Conservation (phyloP, 345 rosid genomes). For the Pistacia atlantica region DNA sequence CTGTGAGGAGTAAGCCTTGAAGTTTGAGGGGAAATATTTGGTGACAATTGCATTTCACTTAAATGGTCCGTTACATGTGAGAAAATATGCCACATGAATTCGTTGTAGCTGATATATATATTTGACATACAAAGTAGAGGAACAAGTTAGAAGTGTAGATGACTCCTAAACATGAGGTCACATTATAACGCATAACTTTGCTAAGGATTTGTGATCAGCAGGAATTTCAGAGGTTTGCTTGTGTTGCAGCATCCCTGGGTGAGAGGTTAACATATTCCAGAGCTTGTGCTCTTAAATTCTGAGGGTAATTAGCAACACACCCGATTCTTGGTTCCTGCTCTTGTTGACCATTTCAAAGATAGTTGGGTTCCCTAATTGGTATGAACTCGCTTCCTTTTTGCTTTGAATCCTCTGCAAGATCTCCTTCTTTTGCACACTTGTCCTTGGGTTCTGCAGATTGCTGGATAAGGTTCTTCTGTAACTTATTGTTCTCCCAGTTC, state of each 20-base stretch:
- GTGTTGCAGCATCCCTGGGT: slow-evolving; percentile 23
- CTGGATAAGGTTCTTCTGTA: slow-evolving; percentile 14
- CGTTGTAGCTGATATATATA: slow-evolving; percentile 6
- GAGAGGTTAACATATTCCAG: slow-evolving; percentile 54
- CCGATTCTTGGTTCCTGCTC: slow-evolving; percentile 52
- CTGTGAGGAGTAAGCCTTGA: slow-evolving; percentile 17
- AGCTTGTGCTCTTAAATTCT: slow-evolving; percentile 46
- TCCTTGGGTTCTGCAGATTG: slow-evolving; percentile 14
- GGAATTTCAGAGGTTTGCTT: neutral
- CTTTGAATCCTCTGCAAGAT: slow-evolving; percentile 36
- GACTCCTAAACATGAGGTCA: slow-evolving; percentile 9
- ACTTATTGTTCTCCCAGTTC: slow-evolving; percentile 17
- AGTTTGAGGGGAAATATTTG: neutral
- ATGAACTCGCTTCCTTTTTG: slow-evolving; percentile 35
- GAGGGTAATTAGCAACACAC: slow-evolving; percentile 49
- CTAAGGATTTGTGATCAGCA: neutral
- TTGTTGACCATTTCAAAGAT: slow-evolving; percentile 53
- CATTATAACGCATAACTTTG: neutral
- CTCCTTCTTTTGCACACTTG: slow-evolving; percentile 18
- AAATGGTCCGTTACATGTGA: neutral
- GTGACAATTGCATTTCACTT: neutral
- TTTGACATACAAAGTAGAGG: slow-evolving; percentile 9
- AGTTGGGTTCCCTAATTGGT: slow-evolving; percentile 50
- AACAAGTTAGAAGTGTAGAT: neutral
- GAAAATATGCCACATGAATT: neutral